Conservation (phyloP, 352 stramenopile species). For the Phytophthora crassamura region DNA sequence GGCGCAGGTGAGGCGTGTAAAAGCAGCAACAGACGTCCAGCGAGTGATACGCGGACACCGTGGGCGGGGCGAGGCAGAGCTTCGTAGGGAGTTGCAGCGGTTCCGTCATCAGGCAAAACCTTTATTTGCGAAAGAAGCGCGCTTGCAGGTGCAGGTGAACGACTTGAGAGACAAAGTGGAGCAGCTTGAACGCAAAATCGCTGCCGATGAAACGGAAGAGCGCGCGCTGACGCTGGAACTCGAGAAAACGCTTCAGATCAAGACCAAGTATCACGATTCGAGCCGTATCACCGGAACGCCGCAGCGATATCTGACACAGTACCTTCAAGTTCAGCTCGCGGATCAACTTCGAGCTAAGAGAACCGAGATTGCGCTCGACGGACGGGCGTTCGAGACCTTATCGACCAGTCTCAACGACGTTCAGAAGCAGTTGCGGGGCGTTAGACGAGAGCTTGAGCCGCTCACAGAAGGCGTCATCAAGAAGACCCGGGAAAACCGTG, state of each 20-base stretch:
- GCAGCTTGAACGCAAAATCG: conserved; percentile 43
- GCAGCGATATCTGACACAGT: conserved; percentile 94
- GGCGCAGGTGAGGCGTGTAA: conserved; percentile 46
- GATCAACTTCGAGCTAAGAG: conserved; percentile 83
- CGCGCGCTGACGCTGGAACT: conserved; percentile 66
- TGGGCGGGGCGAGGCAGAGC: conserved; percentile 68
- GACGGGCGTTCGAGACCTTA: conserved; percentile 58
- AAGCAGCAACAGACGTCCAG: conserved; percentile 73
- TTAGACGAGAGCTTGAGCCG: conserved; percentile 84
- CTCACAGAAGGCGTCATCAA: conserved; percentile 80
- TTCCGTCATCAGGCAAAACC: conserved; percentile 80
- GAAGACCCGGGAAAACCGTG: conserved; percentile 79
- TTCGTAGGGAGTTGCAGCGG: conserved; percentile 74
- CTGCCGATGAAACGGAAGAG: conserved; percentile 62
- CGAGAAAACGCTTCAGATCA: conserved; percentile 86
- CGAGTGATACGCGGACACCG: conserved; percentile 83
- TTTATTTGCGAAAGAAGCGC: conserved; percentile 65
- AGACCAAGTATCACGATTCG: conserved; percentile 88
- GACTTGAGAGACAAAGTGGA: conserved; percentile 65
- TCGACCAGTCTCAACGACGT: conserved; percentile 65
- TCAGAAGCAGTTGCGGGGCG: conserved; percentile 72
- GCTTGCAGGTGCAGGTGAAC: conserved; percentile 46
- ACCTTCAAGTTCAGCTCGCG: conserved; percentile 90
- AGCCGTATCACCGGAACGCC: conserved; percentile 86
- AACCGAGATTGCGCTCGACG: conserved; percentile 66